Base-by-base conservation (phyloP, 805 yeast genomes). In the Starmerella floricola region DNA sequence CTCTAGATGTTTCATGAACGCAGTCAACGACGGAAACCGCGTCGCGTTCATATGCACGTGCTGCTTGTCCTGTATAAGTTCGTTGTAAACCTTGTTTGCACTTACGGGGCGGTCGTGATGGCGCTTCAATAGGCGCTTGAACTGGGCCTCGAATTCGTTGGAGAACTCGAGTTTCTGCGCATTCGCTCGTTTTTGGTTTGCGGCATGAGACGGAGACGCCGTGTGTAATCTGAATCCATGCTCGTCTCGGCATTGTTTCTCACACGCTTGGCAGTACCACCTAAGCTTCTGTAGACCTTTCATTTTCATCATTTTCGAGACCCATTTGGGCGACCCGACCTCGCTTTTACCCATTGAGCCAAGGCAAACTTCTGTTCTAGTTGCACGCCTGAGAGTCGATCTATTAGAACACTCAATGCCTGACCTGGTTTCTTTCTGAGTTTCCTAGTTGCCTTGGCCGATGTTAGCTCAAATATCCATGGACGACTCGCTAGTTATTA, bases 11-110 rank as follows among this genome's bases (percentile, higher is more conserved):
- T 72, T 69, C 17, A 84, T 68, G 55, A 88, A 84, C 31, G 73
- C 70, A 0, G 85, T 72, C 36, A 91, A 61, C 2, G 80, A 72
- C 3, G 69, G 59, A 84, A 93, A 91, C 45, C 68, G 68, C 0
- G 98, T 91, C 2, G 96, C 77, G 53, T 85, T 86, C 79, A 91
- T 74, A 60, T 88, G 98, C 10, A 86, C 65, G 60, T 91, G 97
- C 44, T 82, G 74, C 54, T 74, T 74, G 57, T 88, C 83, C 46
- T 72, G 70, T 44, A 91, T 88, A 55, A 79, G 79, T 57, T 87
- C 95, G 55, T 87, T 94, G 63, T 91, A 91, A 55, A 84, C 85
- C 55, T 76, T 72, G 62, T 91, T 91, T 3, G 86, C 88, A 43
- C 77, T 78, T 34, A 87, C 71, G 44, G 65, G 63, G 59, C 85